phyloP scores from a whole-genome alignment of 805 yeast species.

The Starmerella asiatica region DNA sequence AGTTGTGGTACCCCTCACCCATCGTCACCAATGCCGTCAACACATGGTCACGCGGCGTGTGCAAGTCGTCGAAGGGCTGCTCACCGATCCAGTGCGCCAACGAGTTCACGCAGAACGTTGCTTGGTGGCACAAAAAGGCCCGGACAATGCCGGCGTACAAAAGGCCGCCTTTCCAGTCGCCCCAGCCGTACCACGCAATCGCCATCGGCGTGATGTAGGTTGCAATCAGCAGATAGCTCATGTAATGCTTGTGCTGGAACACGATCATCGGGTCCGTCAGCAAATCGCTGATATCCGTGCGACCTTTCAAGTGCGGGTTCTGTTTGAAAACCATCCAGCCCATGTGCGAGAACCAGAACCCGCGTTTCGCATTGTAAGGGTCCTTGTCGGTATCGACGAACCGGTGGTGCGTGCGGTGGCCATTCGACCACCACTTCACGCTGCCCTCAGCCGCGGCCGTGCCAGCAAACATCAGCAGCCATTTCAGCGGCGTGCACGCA shows the following conservation, averaged over 20 bases:
- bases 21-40: conserved; percentile 52
- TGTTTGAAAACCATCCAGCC: conserved; percentile 76
- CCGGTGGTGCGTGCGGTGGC: conserved; percentile 84
- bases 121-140: conserved; percentile 62
- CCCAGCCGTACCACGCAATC: conserved; percentile 54
- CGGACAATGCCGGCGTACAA: conserved; percentile 68
- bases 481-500: conserved; percentile 34
- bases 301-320: conserved; percentile 47
- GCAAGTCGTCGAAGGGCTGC: conserved; percentile 59
- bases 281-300: conserved; percentile 56
- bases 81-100: conserved; percentile 68
- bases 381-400: conserved; percentile 79
- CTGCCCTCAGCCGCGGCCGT: conserved; percentile 66
- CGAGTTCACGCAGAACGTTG: conserved; percentile 64
- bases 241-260: conserved; percentile 64
- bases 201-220: conserved; percentile 52
- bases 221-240: conserved; percentile 37
- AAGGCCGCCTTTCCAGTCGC: conserved; percentile 64
- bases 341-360: conserved; percentile 68
- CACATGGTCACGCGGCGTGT: conserved; percentile 59
- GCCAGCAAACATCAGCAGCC: conserved; percentile 46
- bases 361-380: conserved; percentile 73
- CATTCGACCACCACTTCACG: conserved; percentile 62
- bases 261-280: conserved; percentile 42
- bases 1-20: conserved; percentile 88